Conservation (phyloP, 192 early-diverging fungal genomes). For the Helicostylum pulchrum region DNA sequence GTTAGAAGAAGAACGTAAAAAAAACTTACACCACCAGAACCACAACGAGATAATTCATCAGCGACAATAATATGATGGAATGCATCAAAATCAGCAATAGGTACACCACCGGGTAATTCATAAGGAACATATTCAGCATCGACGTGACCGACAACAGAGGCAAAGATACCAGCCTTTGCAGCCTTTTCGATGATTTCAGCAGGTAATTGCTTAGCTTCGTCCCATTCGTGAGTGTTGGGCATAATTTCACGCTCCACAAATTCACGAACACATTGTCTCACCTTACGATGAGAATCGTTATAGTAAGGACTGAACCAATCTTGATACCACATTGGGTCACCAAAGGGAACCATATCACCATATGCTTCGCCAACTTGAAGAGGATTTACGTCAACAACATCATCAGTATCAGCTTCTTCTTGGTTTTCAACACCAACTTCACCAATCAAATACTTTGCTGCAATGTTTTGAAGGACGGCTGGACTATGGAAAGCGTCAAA, state of each 20-base stretch:
- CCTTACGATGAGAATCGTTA: conserved; percentile 63
- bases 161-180: conserved; percentile 67
- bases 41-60: conserved; percentile 79
- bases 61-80: conserved; percentile 74
- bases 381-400: conserved; percentile 42
- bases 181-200: conserved; percentile 68
- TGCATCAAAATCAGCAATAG: conserved; percentile 53
- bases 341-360: conserved; percentile 76
- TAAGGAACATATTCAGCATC: conserved; percentile 34
- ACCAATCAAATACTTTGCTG: conserved; percentile 60
- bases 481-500: conserved; percentile 81
- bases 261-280: conserved; percentile 55
- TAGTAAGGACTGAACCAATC: conserved; percentile 71
- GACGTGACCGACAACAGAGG: conserved; percentile 50
- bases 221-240: conserved; percentile 73
- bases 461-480: conserved; percentile 61
- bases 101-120: conserved; percentile 46
- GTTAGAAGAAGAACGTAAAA: background rate
- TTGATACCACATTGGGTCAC: conserved; percentile 76
- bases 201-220: conserved; percentile 77
- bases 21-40: conserved; percentile 66
- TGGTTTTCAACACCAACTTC: conserved; percentile 45
- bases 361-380: conserved; percentile 41
- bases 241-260: conserved; percentile 81
- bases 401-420: conserved; percentile 29